These are phyloP conservation scores for Aspergillus cavernicola DNA, from an alignment of 495 filamentous ascomycete genomes.

Conservation along the genomic window DNA sequence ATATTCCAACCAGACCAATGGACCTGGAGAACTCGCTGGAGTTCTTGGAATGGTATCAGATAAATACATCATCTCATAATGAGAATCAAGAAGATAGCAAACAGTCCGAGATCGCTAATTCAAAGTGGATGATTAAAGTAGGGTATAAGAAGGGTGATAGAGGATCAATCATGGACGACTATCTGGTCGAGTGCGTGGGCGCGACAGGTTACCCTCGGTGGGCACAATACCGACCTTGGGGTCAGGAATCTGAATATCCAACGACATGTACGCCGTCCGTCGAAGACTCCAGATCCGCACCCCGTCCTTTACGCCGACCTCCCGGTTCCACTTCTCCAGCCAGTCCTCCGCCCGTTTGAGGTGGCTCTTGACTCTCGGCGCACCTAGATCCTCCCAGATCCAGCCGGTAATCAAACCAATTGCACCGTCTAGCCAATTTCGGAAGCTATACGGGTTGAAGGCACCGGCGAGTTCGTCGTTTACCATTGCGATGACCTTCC, in stretches of 20 bases:
- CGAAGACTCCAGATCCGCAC: constrained; percentile 74
- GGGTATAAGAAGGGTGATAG: constrained; percentile 6
- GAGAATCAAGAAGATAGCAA: constrained; percentile 7
- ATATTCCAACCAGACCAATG: no score
- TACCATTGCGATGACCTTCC: constrained; percentile 69
- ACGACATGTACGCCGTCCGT: constrained; percentile 81
- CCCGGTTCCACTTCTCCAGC: constrained; percentile 76
- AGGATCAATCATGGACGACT: constrained; percentile 23
- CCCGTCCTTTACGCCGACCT: constrained; percentile 52
- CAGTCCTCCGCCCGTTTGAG: constrained; percentile 65
- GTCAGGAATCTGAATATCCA: constrained; percentile 83
- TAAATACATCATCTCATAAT: constrained; percentile 7
- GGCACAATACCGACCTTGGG: constrained; percentile 60
- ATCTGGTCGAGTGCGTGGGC: constrained; percentile 38
- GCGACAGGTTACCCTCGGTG: constrained; percentile 34
- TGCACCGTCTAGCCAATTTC: constrained; percentile 72
- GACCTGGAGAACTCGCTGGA: no score
- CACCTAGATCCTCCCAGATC: constrained; percentile 88
- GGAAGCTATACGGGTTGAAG: constrained; percentile 66
- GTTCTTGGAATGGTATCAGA: constrained; percentile 18
- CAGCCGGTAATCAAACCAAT: constrained; percentile 80
- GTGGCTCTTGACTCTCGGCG: constrained; percentile 65
- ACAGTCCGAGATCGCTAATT: constrained; percentile 13
- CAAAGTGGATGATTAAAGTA: constrained; percentile 13
- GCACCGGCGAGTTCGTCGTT: constrained; percentile 67